Evolutionary conservation across 2,329 filamentous ascomycete species (phyloP).

Genomic region (Paracorniculantispora psalliotae): DNA sequence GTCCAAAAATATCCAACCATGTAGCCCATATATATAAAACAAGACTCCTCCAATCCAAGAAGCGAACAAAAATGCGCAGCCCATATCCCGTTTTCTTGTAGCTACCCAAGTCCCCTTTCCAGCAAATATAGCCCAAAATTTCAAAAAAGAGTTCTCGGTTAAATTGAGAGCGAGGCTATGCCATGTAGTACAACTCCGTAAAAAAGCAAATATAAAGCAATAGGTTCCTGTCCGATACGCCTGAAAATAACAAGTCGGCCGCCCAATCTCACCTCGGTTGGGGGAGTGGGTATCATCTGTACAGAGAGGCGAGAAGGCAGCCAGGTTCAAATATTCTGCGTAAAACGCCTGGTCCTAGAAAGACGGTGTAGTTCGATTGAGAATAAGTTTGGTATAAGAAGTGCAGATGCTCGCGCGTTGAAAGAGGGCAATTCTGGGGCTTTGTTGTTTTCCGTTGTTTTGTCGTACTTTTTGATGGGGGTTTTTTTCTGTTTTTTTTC

Average conservation of each 20-base stretch:
- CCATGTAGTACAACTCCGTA: conserved; percentile 8
- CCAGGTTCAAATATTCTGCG: background rate
- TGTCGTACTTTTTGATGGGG: background rate
- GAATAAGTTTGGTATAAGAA: background rate
- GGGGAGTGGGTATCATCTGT: conserved; percentile 3
- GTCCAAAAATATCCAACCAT: background rate
- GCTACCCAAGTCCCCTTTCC: background rate
- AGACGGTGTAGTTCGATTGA: background rate
- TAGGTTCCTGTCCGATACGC: background rate
- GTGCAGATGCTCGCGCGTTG: background rate
- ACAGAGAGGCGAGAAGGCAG: background rate
- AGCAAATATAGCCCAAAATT: background rate
- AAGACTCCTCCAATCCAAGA: background rate
- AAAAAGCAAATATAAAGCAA: background rate
- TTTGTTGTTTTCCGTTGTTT: background rate
- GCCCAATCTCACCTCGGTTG: background rate
- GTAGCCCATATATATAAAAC: background rate
- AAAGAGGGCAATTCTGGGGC: background rate
- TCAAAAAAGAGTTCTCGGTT: background rate
- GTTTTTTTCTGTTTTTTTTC: background rate
- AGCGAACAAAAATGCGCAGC: background rate
- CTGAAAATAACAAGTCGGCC: too few relatives aligned
- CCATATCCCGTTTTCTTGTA: background rate
- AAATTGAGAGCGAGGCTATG: background rate
- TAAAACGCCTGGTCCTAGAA: background rate